phyloP scores from a whole-genome alignment of 495 filamentous ascomycete species.

The Opeltia flavorubescens region DNA sequence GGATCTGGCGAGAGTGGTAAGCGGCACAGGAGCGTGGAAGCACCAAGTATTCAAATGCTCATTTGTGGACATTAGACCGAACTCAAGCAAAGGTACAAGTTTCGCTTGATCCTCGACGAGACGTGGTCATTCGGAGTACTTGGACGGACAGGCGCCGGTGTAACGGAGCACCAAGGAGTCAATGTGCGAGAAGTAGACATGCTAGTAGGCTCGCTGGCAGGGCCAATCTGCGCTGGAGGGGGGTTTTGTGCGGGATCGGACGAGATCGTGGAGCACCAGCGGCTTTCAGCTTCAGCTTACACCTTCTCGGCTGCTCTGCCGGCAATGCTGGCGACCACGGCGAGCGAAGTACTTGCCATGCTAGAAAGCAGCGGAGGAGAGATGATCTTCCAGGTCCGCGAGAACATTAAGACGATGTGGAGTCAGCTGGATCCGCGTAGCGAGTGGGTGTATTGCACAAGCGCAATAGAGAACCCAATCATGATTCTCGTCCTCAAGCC shows the following conservation, averaged over 20 bases:
- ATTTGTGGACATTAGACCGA: conserved; percentile 46
- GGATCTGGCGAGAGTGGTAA: conserved; percentile 71
- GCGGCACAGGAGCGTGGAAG: conserved; percentile 16
- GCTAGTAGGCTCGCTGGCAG: conserved; percentile 86
- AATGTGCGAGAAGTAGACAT: conserved; percentile 85
- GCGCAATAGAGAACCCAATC: conserved; percentile 70
- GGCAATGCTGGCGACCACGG: conserved; percentile 86
- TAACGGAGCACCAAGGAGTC: conserved; percentile 93
- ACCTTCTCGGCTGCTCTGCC: conserved; percentile 92
- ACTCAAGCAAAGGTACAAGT: conserved; percentile 87
- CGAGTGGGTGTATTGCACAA: conserved; percentile 82
- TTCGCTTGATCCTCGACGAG: conserved; percentile 92
- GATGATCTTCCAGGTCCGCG: conserved; percentile 57
- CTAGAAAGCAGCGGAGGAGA: conserved; percentile 70
- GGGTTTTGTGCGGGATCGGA: conserved; percentile 86
- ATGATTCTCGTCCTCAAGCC: conserved; percentile 75
- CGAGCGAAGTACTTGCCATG: conserved; percentile 72
- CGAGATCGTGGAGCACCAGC: conserved; percentile 90
- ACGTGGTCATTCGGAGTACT: conserved; percentile 93
- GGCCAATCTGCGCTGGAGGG: conserved; percentile 79
- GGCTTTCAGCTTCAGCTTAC: conserved; percentile 77
- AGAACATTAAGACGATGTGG: conserved; percentile 69
- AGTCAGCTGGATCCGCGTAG: conserved; percentile 81
- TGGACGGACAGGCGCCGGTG: conserved; percentile 74
- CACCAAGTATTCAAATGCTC: background rate